These are phyloP conservation scores for Thraustotheca clavata DNA, from an alignment of 352 stramenopile species.

Conservation along the genomic window DNA sequence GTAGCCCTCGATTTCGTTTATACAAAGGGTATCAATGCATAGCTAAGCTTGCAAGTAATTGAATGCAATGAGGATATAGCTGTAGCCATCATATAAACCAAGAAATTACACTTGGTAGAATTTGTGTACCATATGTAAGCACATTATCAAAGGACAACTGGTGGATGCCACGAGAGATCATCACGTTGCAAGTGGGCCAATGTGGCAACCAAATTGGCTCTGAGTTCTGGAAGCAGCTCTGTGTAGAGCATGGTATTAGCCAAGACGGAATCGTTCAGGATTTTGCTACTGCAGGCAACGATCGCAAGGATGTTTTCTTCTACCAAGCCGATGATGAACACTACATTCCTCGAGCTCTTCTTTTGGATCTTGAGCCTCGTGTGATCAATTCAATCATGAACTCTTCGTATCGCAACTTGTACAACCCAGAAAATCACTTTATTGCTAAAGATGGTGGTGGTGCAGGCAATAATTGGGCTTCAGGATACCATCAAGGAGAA, in stretches of 20 bases:
- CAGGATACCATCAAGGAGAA: constrained; percentile 87
- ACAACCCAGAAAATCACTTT: constrained; percentile 99
- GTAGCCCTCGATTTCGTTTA: no score
- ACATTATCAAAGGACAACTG: no score
- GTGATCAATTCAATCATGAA: constrained; percentile 91
- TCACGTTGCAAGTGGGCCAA: constrained; percentile 98
- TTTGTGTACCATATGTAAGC: no score
- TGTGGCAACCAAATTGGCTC: constrained; percentile 99
- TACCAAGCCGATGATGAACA: constrained; percentile 98
- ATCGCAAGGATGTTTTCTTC: constrained; percentile 99
- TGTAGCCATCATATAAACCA: no score
- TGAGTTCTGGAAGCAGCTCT: constrained; percentile 99
- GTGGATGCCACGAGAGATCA: constrained; percentile 99
- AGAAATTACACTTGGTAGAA: no score
- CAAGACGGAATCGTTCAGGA: constrained; percentile 95
- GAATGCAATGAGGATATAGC: no score
- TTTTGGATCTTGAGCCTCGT: constrained; percentile 97
- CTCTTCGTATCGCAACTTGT: constrained; percentile 92
- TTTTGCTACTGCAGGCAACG: constrained; percentile 86
- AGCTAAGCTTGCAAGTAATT: no score
- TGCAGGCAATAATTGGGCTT: constrained; percentile 91
- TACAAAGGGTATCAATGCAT: no score
- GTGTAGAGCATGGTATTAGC: constrained; percentile 97
- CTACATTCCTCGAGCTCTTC: constrained; percentile 95
- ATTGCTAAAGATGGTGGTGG: constrained; percentile 86